These are phyloP conservation scores for Fusarium lyarnte DNA, from an alignment of 2,329 filamentous ascomycete genomes.

Conservation along the genomic window DNA sequence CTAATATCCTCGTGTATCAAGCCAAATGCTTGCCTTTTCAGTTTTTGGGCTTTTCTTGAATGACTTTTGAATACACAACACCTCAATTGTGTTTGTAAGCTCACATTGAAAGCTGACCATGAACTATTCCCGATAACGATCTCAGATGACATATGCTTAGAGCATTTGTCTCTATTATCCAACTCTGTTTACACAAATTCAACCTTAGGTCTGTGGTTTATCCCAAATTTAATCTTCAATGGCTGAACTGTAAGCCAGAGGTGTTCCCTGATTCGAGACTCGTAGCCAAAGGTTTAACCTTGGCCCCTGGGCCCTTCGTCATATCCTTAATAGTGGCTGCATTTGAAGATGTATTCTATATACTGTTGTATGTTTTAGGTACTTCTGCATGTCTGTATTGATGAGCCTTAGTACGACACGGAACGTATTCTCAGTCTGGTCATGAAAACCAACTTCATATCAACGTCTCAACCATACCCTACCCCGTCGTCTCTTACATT, in stretches of 20 bases:
- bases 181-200: not conserved
- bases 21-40: not conserved
- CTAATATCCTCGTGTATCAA: not conserved
- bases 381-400: too few relatives aligned
- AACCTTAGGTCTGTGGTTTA: not conserved
- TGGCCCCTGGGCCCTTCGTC: not conserved
- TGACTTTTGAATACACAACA: too few relatives aligned
- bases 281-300: not conserved
- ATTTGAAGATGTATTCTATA: not conserved
- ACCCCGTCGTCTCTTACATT: not conserved
- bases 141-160: not conserved
- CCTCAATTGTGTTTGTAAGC: not conserved
- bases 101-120: not conserved
- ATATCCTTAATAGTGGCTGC: not conserved
- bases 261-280: not conserved
- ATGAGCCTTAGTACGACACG: not conserved
- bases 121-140: not conserved
- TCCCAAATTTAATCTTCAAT: too few relatives aligned
- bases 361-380: not conserved
- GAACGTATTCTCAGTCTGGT: not conserved
- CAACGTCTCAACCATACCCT: not conserved
- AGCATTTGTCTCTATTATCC: not conserved
- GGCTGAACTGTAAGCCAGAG: not conserved
- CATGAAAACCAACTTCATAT: not conserved
- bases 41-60: too few relatives aligned